phyloP scores from a whole-genome alignment of 2,329 filamentous ascomycete genomes.

The Immersiporthe knoxdaviesiana region DNA sequence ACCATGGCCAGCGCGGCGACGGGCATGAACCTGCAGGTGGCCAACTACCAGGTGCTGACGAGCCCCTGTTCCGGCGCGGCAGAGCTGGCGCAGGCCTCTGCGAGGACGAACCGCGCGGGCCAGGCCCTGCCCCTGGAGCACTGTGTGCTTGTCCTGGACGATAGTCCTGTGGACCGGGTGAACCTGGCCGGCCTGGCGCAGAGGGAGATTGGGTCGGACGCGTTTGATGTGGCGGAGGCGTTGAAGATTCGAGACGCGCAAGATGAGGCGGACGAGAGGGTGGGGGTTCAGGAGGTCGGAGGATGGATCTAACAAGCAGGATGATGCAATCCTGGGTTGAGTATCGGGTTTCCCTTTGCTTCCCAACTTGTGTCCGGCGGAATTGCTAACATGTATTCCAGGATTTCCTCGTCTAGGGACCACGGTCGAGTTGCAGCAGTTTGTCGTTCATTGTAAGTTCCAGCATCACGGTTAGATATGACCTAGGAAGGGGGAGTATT shows the following conservation, averaged over 20 bases:
- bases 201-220: background rate
- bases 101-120: conserved; percentile 13
- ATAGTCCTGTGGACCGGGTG: conserved; percentile 19
- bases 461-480: too few species aligned
- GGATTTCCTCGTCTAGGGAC: too few species aligned
- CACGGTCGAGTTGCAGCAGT: too few species aligned
- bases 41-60: conserved; percentile 24
- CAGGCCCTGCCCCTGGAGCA: conserved; percentile 9
- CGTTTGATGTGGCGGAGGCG: background rate
- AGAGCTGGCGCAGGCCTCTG: conserved; percentile 19
- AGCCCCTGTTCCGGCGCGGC: conserved; percentile 9
- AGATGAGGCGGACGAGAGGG: too few species aligned
- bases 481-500: too few species aligned
- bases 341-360: too few species aligned
- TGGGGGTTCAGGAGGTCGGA: too few species aligned
- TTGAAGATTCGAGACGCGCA: conserved; percentile 9
- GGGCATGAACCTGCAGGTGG: conserved; percentile 24
- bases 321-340: too few species aligned
- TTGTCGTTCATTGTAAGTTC: too few species aligned
- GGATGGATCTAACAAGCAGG: too few species aligned
- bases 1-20: conserved; percentile 8
- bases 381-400: too few species aligned
- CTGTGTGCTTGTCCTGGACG: conserved; percentile 13
- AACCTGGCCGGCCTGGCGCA: conserved; percentile 12
- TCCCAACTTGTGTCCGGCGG: too few species aligned